Evolutionary conservation across 108 stramenopile genomes (phyloP), one percentile per base, ranked within the genome.

Genomic region (Schizochytrium sp.): DNA sequence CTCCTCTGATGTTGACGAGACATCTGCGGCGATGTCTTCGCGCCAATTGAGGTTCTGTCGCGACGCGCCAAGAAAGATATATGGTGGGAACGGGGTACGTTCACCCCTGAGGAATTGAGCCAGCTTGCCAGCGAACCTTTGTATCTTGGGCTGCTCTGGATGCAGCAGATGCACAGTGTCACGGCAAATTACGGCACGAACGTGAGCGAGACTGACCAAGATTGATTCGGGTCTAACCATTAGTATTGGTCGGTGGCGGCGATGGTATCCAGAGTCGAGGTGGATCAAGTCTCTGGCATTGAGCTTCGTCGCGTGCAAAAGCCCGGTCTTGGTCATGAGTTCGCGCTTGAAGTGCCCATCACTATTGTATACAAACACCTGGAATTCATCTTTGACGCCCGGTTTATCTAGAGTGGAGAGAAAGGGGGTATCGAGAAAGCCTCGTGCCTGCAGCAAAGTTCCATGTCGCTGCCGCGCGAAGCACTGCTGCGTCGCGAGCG

Each of bases 191-290:
- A 83, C 51, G n/a, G 76, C 76, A 12, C 76, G 45, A 12, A 83
- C 76, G 51, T 83, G 51, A 12, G 76, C 76, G 25, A 83, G 51
- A 23, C 76, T 83, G n/a, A 83, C n/a, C n/a, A 83, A 43, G 76
- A 53, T 83, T 6, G 76, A 83, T 23, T 47, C 51, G 44, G 76
- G 76, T 12, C 76, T 43, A 12, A 83, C 76, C 48, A 83, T 47
- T 2, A 83, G 45, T 6, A 83, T 53, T 12, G 76, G 76, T 19
- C 76, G 76, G 4, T 47, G 76, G 8, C 76, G 12, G 18, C 76
- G 76, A 34, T 83, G 76, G 76, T 83, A 83, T 34, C 76, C 76
- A 8, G 76, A 83, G 51, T 83, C 76, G 12, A 83, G 51, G 51
- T 53, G 48, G 4, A 83, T 83, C 0, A 83, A 34, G 51, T 83